phyloP scores from a whole-genome alignment of 2,329 filamentous ascomycete species.

The Amylocarpus encephaloides region DNA sequence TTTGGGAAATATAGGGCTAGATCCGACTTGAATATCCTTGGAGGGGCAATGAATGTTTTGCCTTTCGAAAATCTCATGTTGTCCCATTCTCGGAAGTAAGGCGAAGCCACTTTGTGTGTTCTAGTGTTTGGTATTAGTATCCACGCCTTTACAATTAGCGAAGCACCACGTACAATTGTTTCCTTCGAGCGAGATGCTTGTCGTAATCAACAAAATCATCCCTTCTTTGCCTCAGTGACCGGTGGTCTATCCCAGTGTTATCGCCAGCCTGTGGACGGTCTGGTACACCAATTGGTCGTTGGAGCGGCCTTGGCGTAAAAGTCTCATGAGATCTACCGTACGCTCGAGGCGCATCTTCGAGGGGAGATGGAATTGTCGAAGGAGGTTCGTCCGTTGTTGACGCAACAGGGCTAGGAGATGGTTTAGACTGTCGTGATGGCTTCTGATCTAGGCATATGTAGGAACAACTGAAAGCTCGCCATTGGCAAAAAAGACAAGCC shows the following conservation, averaged over 20 bases:
- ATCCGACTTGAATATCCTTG: constrained; percentile 75
- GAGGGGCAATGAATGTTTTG: constrained; percentile 85
- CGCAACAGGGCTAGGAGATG: background rate
- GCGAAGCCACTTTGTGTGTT: constrained; percentile 69
- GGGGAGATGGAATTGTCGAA: constrained; percentile 36
- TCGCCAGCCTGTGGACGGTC: constrained; percentile 69
- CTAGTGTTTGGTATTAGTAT: constrained; percentile 35
- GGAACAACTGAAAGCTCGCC: constrained; percentile 44
- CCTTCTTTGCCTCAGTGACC: constrained; percentile 60
- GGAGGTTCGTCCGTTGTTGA: constrained; percentile 7
- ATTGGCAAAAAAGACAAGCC: constrained; percentile 46
- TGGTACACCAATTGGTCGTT: constrained; percentile 75
- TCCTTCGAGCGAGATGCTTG: constrained; percentile 70
- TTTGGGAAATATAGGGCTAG: constrained; percentile 91
- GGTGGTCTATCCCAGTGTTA: constrained; percentile 70
- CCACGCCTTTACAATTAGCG: background rate
- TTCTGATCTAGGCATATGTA: constrained; percentile 33
- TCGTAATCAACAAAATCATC: constrained; percentile 81
- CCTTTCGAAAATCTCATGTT: constrained; percentile 78
- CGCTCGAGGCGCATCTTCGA: constrained; percentile 52
- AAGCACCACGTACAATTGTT: constrained; percentile 55
- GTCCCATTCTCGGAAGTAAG: constrained; percentile 94
- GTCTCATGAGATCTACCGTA: constrained; percentile 50
- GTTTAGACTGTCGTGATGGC: constrained; percentile 6
- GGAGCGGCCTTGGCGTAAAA: constrained; percentile 54